Evolutionary conservation across 2,329 filamentous ascomycete genomes (phyloP).

Genomic region (Lachnellula suecica): DNA sequence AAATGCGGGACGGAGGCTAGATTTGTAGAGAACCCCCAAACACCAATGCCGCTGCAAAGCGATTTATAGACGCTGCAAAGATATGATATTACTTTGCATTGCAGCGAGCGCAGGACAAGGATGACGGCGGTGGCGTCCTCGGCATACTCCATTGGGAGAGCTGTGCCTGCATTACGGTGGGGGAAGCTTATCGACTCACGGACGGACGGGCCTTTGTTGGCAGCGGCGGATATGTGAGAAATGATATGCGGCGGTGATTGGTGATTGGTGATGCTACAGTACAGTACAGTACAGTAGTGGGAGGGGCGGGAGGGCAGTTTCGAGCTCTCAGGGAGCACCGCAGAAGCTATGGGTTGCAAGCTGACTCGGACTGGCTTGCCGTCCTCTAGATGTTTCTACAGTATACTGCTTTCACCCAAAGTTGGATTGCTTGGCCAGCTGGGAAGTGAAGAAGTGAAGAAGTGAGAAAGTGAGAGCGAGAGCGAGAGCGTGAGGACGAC

Average conservation of each 20-base stretch:
- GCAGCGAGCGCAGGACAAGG: constrained; percentile 8
- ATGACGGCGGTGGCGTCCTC: constrained; percentile 8
- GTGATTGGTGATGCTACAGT: background rate
- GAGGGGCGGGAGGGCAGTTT: too few species aligned
- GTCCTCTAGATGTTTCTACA: too few species aligned
- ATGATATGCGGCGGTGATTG: background rate
- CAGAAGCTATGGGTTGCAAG: too few species aligned
- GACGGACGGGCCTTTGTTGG: background rate
- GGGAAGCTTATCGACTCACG: background rate
- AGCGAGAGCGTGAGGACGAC: too few species aligned
- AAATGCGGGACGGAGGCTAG: too few species aligned
- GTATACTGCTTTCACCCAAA: too few species aligned
- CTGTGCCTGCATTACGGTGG: constrained; percentile 6
- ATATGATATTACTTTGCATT: constrained; percentile 10
- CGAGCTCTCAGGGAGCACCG: too few species aligned
- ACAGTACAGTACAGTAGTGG: background rate
- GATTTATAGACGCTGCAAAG: background rate
- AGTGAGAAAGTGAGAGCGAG: too few species aligned
- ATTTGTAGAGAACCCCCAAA: background rate
- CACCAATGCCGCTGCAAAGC: background rate
- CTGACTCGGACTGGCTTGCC: too few species aligned
- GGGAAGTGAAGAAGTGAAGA: too few species aligned
- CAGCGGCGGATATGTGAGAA: constrained; percentile 4
- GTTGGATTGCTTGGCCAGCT: too few species aligned
- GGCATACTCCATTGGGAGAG: background rate